phyloP scores from a whole-genome alignment of 306 rosid genomes.

The Cicer yamashitae region DNA sequence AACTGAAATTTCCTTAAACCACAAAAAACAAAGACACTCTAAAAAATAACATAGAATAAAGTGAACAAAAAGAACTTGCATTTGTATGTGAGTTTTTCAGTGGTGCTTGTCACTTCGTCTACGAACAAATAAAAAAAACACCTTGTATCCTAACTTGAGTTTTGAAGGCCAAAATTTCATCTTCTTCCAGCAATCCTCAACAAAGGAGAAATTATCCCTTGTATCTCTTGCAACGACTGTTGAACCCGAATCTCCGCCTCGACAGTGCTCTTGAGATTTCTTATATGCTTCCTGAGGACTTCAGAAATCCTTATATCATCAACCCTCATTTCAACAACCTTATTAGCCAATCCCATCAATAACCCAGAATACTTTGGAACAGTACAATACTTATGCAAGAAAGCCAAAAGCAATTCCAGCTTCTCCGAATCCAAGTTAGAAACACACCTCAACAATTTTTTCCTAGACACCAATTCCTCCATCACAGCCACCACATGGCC shows the following conservation, averaged over 20 bases:
- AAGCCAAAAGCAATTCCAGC: conserved; percentile 62
- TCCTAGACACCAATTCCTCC: conserved; percentile 90
- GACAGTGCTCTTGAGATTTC: conserved; percentile 76
- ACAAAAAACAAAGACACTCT: conserved; percentile 29
- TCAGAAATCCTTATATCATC: conserved; percentile 68
- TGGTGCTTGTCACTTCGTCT: no score
- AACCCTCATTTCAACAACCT: conserved; percentile 72
- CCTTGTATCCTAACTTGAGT: conserved; percentile 5
- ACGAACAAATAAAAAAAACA: no score
- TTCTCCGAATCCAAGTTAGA: conserved; percentile 67
- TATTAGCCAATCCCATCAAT: conserved; percentile 73
- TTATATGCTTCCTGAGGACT: conserved; percentile 53
- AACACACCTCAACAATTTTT: conserved; percentile 69
- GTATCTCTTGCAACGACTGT: conserved; percentile 74
- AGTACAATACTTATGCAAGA: conserved; percentile 70
- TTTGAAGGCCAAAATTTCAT: conserved; percentile 47
- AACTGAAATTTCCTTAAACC: conserved; percentile 30
- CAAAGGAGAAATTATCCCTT: conserved; percentile 85
- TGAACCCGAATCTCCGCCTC: conserved; percentile 82
- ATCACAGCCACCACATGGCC: conserved; percentile 81
- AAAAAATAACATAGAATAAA: not conserved
- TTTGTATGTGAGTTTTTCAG: no score
- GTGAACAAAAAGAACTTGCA: conserved; percentile 3
- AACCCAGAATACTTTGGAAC: conserved; percentile 64
- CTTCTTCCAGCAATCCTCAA: conserved; percentile 79